Conservation (phyloP, 805 yeast species). For the Pichia heedii region DNA sequence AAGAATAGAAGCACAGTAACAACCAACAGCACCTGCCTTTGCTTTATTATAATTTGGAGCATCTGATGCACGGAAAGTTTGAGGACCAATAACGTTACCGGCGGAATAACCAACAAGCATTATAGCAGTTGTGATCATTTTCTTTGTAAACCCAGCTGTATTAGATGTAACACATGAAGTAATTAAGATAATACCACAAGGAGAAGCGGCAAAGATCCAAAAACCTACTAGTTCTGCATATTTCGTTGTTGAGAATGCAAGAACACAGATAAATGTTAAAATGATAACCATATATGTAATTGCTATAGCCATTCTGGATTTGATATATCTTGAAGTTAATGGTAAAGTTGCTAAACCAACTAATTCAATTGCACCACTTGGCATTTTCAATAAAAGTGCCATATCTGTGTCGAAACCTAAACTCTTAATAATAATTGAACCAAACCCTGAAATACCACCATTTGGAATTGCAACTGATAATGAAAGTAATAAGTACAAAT, state of each 20-base stretch:
- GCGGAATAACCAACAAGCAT: constrained; percentile 41
- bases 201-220: constrained; percentile 15
- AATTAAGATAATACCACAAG: constrained; percentile 20
- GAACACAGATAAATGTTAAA: constrained; percentile 24
- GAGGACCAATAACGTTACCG: constrained; percentile 51
- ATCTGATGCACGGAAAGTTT: constrained; percentile 34
- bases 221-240: constrained; percentile 21
- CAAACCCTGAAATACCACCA: constrained; percentile 49
- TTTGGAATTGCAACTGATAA: constrained; percentile 44
- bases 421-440: constrained; percentile 25
- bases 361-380: constrained; percentile 16
- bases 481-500: constrained; percentile 38
- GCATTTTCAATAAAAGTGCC: constrained; percentile 13
- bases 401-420: constrained; percentile 13
- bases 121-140: constrained; percentile 36
- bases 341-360: constrained; percentile 9
- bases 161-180: constrained; percentile 35
- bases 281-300: constrained; percentile 16
- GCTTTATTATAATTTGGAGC: constrained; percentile 28
- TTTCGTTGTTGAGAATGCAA: constrained; percentile 24
- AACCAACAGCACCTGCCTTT: constrained; percentile 13
- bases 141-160: constrained; percentile 51
- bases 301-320: constrained; percentile 17
- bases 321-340: background rate
- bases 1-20: constrained; percentile 7